phyloP scores from a whole-genome alignment of 2,329 filamentous ascomycete genomes.

The Aureobasidium mangrovei region DNA sequence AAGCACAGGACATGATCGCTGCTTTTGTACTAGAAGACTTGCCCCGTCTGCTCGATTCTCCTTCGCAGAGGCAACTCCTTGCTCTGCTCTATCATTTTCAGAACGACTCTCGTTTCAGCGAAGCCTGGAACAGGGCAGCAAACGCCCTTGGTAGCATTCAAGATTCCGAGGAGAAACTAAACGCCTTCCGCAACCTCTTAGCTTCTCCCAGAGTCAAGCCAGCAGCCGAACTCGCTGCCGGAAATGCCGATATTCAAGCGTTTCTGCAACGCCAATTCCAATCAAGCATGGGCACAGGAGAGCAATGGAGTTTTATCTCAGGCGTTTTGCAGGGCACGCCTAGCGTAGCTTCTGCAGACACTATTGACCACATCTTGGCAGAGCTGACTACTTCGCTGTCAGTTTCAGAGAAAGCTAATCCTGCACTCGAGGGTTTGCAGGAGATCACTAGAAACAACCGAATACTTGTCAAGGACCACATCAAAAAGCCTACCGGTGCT shows the following conservation, averaged over 20 bases:
- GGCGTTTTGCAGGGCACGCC: constrained; percentile 25
- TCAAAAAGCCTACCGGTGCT: constrained; percentile 33
- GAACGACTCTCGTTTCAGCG: constrained; percentile 27
- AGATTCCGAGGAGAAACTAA: constrained; percentile 18
- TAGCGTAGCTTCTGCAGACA: constrained; percentile 26
- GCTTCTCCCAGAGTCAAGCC: constrained; percentile 28
- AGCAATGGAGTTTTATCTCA: constrained; percentile 30
- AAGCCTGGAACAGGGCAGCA: constrained; percentile 16
- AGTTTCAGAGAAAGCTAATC: constrained; percentile 26
- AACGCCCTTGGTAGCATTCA: constrained; percentile 11
- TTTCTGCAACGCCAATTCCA: constrained; percentile 22
- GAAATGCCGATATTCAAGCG: constrained; percentile 28
- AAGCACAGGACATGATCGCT: constrained; percentile 34
- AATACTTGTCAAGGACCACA: constrained; percentile 36
- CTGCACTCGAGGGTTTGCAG: constrained; percentile 34
- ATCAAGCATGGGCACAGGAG: constrained; percentile 7
- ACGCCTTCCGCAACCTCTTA: constrained; percentile 22
- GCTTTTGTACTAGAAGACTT: constrained; percentile 48
- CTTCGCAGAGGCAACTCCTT: constrained; percentile 59
- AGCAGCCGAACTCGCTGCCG: constrained; percentile 28
- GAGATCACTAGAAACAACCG: constrained; percentile 29
- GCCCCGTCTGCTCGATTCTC: constrained; percentile 53
- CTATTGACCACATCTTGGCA: constrained; percentile 31
- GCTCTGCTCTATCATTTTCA: constrained; percentile 50
- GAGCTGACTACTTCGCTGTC: constrained; percentile 32